Conservation (phyloP, 1,284 basidiomycete genomes). For the Earliella scabrosa region DNA sequence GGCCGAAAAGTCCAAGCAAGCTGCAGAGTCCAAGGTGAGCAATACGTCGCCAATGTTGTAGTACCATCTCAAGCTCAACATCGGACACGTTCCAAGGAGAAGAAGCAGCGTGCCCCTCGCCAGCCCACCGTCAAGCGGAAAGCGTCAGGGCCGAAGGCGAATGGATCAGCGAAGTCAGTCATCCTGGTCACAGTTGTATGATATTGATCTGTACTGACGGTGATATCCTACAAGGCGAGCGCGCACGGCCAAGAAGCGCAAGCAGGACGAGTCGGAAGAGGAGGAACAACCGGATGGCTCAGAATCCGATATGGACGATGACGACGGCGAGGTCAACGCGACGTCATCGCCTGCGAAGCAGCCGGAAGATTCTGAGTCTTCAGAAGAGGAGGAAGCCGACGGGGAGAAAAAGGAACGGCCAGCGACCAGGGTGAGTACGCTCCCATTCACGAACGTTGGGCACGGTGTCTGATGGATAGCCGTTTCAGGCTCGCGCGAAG, state of each 20-base stretch:
- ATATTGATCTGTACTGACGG: background rate
- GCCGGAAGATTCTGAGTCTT: constrained; percentile 30
- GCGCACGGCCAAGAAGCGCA: constrained; percentile 39
- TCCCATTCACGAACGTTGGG: background rate
- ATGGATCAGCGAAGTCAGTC: constrained; percentile 46
- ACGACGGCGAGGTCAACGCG: constrained; percentile 31
- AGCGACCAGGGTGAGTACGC: constrained; percentile 45
- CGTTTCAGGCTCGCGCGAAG: constrained; percentile 15
- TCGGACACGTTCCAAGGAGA: constrained; percentile 17
- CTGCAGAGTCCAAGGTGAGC: constrained; percentile 30
- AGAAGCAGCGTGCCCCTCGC: constrained; percentile 38
- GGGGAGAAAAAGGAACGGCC: constrained; percentile 41
- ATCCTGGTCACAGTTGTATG: background rate
- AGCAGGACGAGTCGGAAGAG: constrained; percentile 40
- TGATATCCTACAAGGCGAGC: constrained; percentile 27
- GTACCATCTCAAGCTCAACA: too few species aligned
- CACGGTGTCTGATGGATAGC: background rate
- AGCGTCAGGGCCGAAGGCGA: constrained; percentile 39
- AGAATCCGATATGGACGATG: constrained; percentile 33
- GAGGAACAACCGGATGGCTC: constrained; percentile 33
- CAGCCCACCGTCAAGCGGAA: constrained; percentile 45
- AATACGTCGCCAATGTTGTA: background rate
- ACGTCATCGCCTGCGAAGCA: constrained; percentile 24
- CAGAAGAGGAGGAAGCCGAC: constrained; percentile 34
- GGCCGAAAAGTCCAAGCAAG: constrained; percentile 39